Conservation (phyloP, 176 grass and related monocot species). For the Chloris gayana region DNA sequence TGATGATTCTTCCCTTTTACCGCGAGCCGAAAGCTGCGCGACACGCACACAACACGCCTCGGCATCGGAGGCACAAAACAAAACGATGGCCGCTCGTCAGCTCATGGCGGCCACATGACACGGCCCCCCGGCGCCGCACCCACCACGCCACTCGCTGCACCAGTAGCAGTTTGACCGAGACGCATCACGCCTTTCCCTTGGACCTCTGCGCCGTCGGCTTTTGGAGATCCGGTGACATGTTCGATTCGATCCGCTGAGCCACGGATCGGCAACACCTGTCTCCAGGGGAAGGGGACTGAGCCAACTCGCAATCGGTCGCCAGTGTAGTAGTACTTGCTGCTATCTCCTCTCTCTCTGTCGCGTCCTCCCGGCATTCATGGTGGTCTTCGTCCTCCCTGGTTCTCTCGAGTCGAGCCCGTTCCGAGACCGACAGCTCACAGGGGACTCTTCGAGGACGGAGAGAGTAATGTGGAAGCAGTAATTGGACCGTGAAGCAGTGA, state of each 20-base stretch:
- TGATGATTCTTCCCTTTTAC: not conserved
- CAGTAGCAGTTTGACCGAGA: constrained; percentile 38
- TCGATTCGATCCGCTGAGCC: constrained; percentile 3
- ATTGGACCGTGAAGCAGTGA: constrained; percentile 1
- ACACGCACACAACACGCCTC: not conserved
- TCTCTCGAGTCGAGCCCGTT: not conserved
- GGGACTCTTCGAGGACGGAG: not conserved
- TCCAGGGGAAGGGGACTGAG: too few relatives aligned
- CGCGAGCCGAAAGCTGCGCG: not conserved
- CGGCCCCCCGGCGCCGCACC: not conserved
- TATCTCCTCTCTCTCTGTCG: not conserved
- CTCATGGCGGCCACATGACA: constrained; percentile 12
- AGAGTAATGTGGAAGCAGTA: not conserved
- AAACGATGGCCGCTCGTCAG: not conserved
- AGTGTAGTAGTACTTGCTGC: too few relatives aligned
- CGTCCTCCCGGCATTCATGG: constrained; percentile 38
- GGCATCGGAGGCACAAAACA: constrained; percentile 31
- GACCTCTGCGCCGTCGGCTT: constrained; percentile 30
- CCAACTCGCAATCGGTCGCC: not conserved
- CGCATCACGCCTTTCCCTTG: not conserved
- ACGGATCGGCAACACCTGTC: not conserved
- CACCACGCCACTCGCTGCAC: not conserved
- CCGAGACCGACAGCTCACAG: not conserved
- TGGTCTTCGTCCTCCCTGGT: constrained; percentile 3
- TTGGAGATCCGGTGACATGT: constrained; percentile 26